Evolutionary conservation across 768 basidiomycete species (phyloP), one percentile per base, ranked within the genome.

Genomic region (Suillus subaureus): DNA sequence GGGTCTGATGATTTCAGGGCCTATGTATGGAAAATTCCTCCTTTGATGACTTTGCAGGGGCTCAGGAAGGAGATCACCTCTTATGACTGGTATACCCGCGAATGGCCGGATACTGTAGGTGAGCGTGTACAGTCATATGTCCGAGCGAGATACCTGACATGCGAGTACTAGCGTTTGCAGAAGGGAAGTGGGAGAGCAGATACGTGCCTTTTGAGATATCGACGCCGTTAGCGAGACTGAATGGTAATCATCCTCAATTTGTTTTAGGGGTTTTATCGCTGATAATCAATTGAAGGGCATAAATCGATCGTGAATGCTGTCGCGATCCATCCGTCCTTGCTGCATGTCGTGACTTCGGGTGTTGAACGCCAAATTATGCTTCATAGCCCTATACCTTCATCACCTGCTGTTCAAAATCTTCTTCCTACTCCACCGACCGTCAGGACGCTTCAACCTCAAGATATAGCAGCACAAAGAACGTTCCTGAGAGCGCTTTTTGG

Each of bases 1-100:
- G 93, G 93, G 18, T 93, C 91, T 13, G 93, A 95, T 72, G 91
- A 94, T 74, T 94, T 94, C 72, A 82, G 87, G 43, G 86, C 83
- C 23, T 94, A 94, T 68, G 73, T 93, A 28, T 95, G 93, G 93
- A 86, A 84, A 68, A 79, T 95, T 42, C 93, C 93, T 4, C 71
- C 82, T 15, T 67, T 83, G 4, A 64, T 69, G 12, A 76, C 78
- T 18, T 79, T 92, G 54, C 65, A 71, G 1, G 80, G 81, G 31
- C 75, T 76, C 66, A 81, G 91, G 51, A 73, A 75, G 60, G 80
- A 83, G 55, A 74, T 91, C 54, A 74, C 76, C 37, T 66, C 77
- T 21, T 74, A 77, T 18, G 80, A 84, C 61, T 88, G 90, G 88
- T 68, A 70, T 18, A 72, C 72, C 18, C 68, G 66, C 43, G 76